Conservation (phyloP, 768 basidiomycete genomes). For the Lactarius hatsudake region DNA sequence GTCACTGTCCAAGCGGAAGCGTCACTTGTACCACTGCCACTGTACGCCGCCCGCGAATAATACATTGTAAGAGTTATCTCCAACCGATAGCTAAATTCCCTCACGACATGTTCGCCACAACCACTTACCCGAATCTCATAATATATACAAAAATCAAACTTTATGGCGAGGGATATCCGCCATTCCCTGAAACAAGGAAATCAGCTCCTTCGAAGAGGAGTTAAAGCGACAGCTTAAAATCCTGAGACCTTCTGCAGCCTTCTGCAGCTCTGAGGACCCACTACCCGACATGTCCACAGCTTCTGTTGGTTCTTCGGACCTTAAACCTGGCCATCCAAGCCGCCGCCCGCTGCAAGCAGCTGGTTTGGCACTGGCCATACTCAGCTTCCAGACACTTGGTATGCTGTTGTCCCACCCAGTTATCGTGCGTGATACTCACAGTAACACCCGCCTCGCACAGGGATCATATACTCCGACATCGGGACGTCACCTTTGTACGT, state of each 20-base stretch:
- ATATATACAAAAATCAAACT: not conserved
- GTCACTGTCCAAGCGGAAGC: no score
- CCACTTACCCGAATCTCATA: no score
- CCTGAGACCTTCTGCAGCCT: not conserved
- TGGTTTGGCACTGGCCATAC: slow-evolving; percentile 29
- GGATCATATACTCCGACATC: slow-evolving; percentile 45
- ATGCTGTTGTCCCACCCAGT: not conserved
- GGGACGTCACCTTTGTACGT: slow-evolving; percentile 65
- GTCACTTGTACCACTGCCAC: no score
- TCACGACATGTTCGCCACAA: not conserved
- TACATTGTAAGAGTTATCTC: not conserved
- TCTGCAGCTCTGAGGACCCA: not conserved
- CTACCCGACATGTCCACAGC: not conserved
- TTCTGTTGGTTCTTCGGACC: not conserved
- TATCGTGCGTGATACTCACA: not conserved
- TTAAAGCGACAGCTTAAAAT: not conserved
- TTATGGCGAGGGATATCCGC: slow-evolving; percentile 18
- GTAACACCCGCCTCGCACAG: slow-evolving; percentile 25
- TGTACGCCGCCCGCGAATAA: not conserved
- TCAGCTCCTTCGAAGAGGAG: not conserved
- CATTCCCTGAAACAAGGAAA: slow-evolving; percentile 10
- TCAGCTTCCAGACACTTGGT: slow-evolving; percentile 38
- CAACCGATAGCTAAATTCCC: slow-evolving; percentile 5
- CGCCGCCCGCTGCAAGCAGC: slow-evolving; percentile 1
- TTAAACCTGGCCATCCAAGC: not conserved